These are phyloP conservation scores for Phylloporus sp. DNA, from an alignment of 768 basidiomycete species.

Conservation along the genomic window DNA sequence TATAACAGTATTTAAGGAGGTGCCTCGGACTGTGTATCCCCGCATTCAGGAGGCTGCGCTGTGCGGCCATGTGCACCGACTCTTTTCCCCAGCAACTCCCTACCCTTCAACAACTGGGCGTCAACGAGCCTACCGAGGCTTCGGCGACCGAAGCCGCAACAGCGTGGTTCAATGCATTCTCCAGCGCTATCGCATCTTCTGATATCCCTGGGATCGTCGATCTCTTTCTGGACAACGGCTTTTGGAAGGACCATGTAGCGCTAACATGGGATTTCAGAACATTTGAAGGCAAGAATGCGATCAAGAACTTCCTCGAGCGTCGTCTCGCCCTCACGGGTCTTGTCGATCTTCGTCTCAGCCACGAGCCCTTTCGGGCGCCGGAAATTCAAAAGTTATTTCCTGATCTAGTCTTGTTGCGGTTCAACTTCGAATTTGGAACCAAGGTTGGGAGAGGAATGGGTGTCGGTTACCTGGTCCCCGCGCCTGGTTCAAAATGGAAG, in stretches of 20 bases:
- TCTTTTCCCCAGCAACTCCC: constrained; percentile 26
- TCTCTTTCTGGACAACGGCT: constrained; percentile 29
- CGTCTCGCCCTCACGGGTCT: constrained; percentile 31
- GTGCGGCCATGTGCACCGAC: constrained; percentile 15
- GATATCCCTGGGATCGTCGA: constrained; percentile 18
- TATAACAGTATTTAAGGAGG: no score
- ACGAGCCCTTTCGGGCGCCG: constrained; percentile 23
- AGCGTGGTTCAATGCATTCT: constrained; percentile 24
- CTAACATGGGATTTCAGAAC: constrained; percentile 57
- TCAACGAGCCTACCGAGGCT: constrained; percentile 16
- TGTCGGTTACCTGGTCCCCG: constrained; percentile 51
- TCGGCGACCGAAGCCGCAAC: constrained; percentile 22
- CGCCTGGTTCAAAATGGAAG: constrained; percentile 47
- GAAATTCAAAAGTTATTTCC: constrained; percentile 41
- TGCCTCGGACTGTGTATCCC: background rate
- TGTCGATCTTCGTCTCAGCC: constrained; percentile 15
- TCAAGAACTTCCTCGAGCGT: constrained; percentile 38
- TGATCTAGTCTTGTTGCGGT: constrained; percentile 56
- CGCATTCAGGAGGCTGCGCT: background rate
- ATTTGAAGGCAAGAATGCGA: constrained; percentile 37
- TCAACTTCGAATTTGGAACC: constrained; percentile 53
- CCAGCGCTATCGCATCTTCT: constrained; percentile 17
- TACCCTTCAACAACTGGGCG: constrained; percentile 26
- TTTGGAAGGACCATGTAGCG: constrained; percentile 53
- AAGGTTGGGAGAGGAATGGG: constrained; percentile 48